These are phyloP conservation scores for Kalmusia sp. DNA, from an alignment of 2,329 filamentous ascomycete species.

Conservation along the genomic window DNA sequence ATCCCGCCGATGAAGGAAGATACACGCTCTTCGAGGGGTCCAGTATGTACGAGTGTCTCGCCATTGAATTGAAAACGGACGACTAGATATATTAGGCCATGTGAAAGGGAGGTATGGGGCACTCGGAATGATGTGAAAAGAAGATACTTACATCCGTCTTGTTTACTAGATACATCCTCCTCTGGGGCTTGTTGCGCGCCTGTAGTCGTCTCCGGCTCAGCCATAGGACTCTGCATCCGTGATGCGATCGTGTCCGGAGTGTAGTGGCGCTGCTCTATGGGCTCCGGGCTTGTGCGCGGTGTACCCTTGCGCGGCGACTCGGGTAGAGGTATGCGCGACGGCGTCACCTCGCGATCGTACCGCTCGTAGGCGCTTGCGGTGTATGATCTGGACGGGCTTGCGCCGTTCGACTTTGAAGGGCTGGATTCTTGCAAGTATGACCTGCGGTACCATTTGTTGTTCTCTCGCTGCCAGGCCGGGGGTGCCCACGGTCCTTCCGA, in stretches of 20 bases:
- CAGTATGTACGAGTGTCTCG: constrained; percentile 85
- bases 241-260: constrained; percentile 42
- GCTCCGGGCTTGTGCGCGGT: constrained; percentile 60
- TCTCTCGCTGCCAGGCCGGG: constrained; percentile 67
- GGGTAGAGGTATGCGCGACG: constrained; percentile 66
- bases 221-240: constrained; percentile 41
- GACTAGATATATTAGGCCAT: constrained; percentile 60
- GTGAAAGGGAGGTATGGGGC: neutral
- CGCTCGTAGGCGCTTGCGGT: constrained; percentile 68
- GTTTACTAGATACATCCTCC: constrained; percentile 31
- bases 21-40: constrained; percentile 79
- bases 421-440: constrained; percentile 50
- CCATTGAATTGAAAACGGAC: constrained; percentile 83
- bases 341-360: constrained; percentile 60
- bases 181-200: constrained; percentile 24
- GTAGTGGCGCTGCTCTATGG: constrained; percentile 39
- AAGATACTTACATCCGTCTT: constrained; percentile 44
- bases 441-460: constrained; percentile 64
- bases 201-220: constrained; percentile 27
- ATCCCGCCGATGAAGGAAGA: constrained; percentile 68
- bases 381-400: constrained; percentile 60
- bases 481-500: constrained; percentile 67
- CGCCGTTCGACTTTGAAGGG: constrained; percentile 62
- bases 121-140: constrained; percentile 1
- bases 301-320: constrained; percentile 65